Evolutionary conservation across 176 grass and related monocot species (phyloP).

Genomic region (Phragmites australis): DNA sequence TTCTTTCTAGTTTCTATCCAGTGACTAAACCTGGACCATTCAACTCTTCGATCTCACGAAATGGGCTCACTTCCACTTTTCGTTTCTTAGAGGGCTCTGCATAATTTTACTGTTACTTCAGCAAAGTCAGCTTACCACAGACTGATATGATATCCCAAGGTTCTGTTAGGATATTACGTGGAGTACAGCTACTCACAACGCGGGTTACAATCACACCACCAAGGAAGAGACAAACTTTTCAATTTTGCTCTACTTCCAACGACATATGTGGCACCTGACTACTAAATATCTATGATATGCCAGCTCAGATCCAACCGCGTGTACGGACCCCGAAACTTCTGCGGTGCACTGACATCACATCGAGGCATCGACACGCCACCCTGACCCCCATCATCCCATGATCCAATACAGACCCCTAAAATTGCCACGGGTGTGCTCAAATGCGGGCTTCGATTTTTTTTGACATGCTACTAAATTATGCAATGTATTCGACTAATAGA

Average conservation of each 20-base stretch:
- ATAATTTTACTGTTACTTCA: not conserved
- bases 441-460: not conserved
- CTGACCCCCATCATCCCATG: not conserved
- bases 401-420: slow-evolving; percentile 12
- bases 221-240: slow-evolving; percentile 17
- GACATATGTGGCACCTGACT: not conserved
- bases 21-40: not conserved
- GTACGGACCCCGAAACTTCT: slow-evolving; percentile 22
- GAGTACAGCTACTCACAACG: not conserved
- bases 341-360: not conserved
- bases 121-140: not conserved
- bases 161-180: not conserved
- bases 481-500: not conserved
- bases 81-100: not conserved
- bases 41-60: not conserved
- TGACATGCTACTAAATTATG: not conserved
- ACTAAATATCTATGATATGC: slow-evolving; percentile 10
- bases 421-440: not conserved
- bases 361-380: slow-evolving; percentile 29
- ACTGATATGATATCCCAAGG: not conserved
- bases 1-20: not conserved
- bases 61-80: not conserved
- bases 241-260: slow-evolving; percentile 11
- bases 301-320: slow-evolving; percentile 35
- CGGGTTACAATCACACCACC: not conserved